A percentile compares a stretch with the other conserved stretches of the same genome.
phyloP scores from a whole-genome alignment of 805 yeast genomes.

The Candida verbasci region DNA sequence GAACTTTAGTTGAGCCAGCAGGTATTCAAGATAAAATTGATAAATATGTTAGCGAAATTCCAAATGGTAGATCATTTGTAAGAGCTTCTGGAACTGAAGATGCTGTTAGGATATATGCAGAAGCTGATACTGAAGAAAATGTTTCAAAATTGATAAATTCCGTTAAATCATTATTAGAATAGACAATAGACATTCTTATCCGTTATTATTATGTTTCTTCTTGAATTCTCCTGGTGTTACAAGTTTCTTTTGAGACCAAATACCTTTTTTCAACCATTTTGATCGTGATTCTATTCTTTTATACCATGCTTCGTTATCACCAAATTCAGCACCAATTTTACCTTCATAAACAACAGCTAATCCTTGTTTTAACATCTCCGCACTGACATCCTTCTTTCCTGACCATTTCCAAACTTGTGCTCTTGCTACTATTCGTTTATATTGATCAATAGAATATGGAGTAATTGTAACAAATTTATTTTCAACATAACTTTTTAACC shows the following conservation, averaged over 20 bases:
- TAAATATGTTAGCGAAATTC: slow-evolving; percentile 48
- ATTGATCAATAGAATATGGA: slow-evolving; percentile 83
- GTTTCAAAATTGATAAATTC: slow-evolving; percentile 24
- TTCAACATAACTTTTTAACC: slow-evolving; percentile 65
- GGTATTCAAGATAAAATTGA: slow-evolving; percentile 79
- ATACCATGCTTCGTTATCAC: slow-evolving; percentile 63
- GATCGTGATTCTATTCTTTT: slow-evolving; percentile 59
- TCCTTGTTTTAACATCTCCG: slow-evolving; percentile 81
- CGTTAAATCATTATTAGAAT: slow-evolving; percentile 24
- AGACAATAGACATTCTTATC: not conserved
- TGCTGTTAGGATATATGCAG: slow-evolving; percentile 94
- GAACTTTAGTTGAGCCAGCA: slow-evolving; percentile 68
- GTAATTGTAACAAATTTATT: slow-evolving; percentile 70
- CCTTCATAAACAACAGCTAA: slow-evolving; percentile 87
- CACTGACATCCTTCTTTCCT: slow-evolving; percentile 76
- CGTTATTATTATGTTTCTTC: slow-evolving; percentile 14
- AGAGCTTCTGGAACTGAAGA: slow-evolving; percentile 98
- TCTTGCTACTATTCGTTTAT: slow-evolving; percentile 80
- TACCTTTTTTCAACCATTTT: slow-evolving; percentile 51
- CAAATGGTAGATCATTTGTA: slow-evolving; percentile 80
- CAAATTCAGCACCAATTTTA: slow-evolving; percentile 77
- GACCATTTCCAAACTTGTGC: slow-evolving; percentile 54
- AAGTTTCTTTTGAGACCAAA: slow-evolving; percentile 58
- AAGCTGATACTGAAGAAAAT: slow-evolving; percentile 50
- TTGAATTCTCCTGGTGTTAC: slow-evolving; percentile 81